Evolutionary conservation across 441 rosid genomes (phyloP), one percentile per base, ranked within the genome.

Genomic region (Pelargonium citronellum): DNA sequence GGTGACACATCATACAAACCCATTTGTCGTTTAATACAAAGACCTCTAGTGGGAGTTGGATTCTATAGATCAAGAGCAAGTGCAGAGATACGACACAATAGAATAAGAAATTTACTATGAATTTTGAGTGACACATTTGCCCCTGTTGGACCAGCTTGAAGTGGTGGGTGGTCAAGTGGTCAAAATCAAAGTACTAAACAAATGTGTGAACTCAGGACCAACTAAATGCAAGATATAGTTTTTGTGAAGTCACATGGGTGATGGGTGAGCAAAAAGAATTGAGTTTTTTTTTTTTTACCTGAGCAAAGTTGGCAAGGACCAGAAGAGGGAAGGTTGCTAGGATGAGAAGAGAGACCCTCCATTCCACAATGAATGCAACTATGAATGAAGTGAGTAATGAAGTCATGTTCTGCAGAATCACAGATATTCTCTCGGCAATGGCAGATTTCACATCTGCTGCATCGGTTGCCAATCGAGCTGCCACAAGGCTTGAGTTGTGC

Each of bases 261-360:
- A 53, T 53, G 58, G 58, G 37, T n/a, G 19, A n/a, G 20, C 19
- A 53, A 53, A n/a, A 15, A n/a, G 58, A 53, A 20, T 53, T 3
- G 58, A 53, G 58, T 7, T n/a, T 53, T 53, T 53, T 3, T 30
- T 30, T 53, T 3, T 53, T 74, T 80, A 95, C 99, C 91, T 95
- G 99, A 58, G 99, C 99, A 79, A 95, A 95, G 87, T 95, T 95
- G 70, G 98, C 99, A 1, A 95, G 99, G 68, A 95, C 98, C 41
- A 95, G 91, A 39, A 95, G 98, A 67, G 98, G 98, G 85, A 91
- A 95, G 74, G 97, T 91, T 44, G 71, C 98, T 30, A 95, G 79
- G 74, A 95, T 92, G 84, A 95, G 96, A 79, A 95, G 96, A 15
- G 99, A 92, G 67, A 95, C 99, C 79, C 96, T 91, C 98, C 99